Evolutionary conservation across 805 yeast genomes (phyloP).

Genomic region (Yarrowia sp.): DNA sequence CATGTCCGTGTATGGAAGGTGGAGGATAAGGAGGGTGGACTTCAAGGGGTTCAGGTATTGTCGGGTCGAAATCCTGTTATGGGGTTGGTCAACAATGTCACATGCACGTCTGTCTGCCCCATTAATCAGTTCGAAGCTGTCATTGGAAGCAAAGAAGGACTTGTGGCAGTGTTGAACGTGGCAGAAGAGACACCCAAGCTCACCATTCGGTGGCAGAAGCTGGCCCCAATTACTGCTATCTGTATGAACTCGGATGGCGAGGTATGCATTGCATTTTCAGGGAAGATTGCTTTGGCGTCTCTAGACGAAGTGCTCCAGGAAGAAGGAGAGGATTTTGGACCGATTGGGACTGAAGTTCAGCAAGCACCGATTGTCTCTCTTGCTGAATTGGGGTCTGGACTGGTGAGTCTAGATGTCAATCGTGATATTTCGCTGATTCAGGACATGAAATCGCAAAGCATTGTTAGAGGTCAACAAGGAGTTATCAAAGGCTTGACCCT

Average conservation of each 20-base stretch:
- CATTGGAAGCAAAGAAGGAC: slow-evolving; percentile 35
- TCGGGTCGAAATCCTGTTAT: slow-evolving; percentile 60
- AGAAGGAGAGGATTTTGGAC: not conserved
- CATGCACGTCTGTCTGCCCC: slow-evolving; percentile 45
- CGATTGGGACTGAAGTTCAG: slow-evolving; percentile 9
- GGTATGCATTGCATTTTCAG: not conserved
- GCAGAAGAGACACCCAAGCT: slow-evolving; percentile 8
- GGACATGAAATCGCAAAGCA: not conserved
- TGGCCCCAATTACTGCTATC: not conserved
- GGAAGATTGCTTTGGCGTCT: not conserved
- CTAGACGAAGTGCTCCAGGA: slow-evolving; percentile 13
- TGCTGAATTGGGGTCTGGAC: not conserved
- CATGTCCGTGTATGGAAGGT: slow-evolving; percentile 61
- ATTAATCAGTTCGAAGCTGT: slow-evolving; percentile 36
- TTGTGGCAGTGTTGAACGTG: slow-evolving; percentile 30
- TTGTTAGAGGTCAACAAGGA: slow-evolving; percentile 1
- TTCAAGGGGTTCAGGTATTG: slow-evolving; percentile 38
- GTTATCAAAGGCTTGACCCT: slow-evolving; percentile 9
- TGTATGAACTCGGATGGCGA: not conserved
- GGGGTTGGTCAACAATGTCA: slow-evolving; percentile 48
- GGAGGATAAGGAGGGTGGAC: slow-evolving; percentile 24
- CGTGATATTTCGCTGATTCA: not conserved
- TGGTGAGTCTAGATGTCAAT: not conserved
- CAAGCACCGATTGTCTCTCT: not conserved
- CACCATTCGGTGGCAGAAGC: not conserved